Conservation (phyloP, 2,329 filamentous ascomycete species). For the Verticillium albo-atrum region DNA sequence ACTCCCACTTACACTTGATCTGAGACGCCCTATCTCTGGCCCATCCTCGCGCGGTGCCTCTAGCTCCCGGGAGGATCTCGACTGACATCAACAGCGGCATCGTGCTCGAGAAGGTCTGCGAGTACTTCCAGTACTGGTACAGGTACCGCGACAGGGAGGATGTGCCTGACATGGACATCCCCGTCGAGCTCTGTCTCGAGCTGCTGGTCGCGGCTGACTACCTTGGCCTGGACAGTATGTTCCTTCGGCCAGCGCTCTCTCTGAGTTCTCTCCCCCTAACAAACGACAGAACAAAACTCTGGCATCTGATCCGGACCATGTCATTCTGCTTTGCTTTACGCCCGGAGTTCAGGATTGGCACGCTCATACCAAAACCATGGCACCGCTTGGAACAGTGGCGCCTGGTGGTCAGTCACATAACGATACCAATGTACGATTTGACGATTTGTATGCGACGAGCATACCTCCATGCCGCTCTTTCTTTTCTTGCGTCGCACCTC, state of each 20-base stretch:
- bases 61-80: neutral
- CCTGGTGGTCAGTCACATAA: neutral
- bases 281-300: slow-evolving; percentile 9
- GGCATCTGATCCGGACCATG: slow-evolving; percentile 6
- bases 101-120: slow-evolving; percentile 74
- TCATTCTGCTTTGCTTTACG: slow-evolving; percentile 21
- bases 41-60: slow-evolving; percentile 7
- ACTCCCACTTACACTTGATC: slow-evolving; percentile 60
- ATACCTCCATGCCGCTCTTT: neutral
- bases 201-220: slow-evolving; percentile 74
- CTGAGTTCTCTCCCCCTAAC: slow-evolving; percentile 1
- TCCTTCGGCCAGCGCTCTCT: slow-evolving; percentile 1
- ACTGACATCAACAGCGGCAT: slow-evolving; percentile 50
- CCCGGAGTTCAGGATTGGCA: slow-evolving; percentile 6
- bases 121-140: slow-evolving; percentile 82
- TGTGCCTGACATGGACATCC: slow-evolving; percentile 77
- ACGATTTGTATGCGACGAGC: slow-evolving; percentile 2
- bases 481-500: neutral
- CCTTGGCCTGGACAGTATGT: slow-evolving; percentile 61
- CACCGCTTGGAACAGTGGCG: neutral
- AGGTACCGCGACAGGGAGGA: slow-evolving; percentile 65
- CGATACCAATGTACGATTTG: slow-evolving; percentile 7
- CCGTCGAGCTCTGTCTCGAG: slow-evolving; percentile 73
- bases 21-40: slow-evolving; percentile 35
- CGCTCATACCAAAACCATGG: neutral